Base-by-base conservation (phyloP, 805 yeast genomes). In the Cyberlindnera mycetangii region DNA sequence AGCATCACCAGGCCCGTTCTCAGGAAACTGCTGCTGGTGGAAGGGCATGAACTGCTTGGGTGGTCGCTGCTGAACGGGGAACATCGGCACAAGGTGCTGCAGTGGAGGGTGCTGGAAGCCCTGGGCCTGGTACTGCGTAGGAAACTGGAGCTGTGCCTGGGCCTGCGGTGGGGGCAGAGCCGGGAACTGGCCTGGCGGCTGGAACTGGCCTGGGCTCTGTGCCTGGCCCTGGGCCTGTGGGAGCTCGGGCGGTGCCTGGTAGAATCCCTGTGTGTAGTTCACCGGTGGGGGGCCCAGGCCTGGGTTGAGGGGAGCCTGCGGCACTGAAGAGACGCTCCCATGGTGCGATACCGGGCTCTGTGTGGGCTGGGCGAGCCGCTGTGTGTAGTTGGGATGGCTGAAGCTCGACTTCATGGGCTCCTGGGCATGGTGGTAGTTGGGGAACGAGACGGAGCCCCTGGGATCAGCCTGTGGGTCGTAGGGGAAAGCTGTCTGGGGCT, bases 311-410 rank as follows among this genome's bases (percentile, higher is more conserved):
- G 22, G 35, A 16, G 27, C 14, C 18, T 33, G 28, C 9, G 27
- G 10, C 12, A 10, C 7, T 11, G 28, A 25, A 11, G 28, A 25
- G n/a, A 25, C 5, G 12, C 28, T 25, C 12, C 28, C 28, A 25
- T 25, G 28, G 28, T 25, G 28, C 14, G 28, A 25, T 6, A 25
- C 5, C 4, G 7, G 28, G 7, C 27, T 15, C 8, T 33, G 37
- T 10, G 7, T 24, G 31, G 31, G 20, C n/a, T 24, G 30, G 24
- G 24, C 8, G 20, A 20, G 15, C 19, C 25, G 32, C 16, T 28
- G 37, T 17, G 40, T 30, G 20, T 41, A 30, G 32, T 41, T 41
- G 10, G 31, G 40, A 32, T 42, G 33, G n/a, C 28, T 27, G 37
- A 42, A 37, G 18, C 41, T 37, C 19, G 41, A 21, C 33, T 32